phyloP scores from a whole-genome alignment of 768 basidiomycete species.

The Porpolomopsis calyptriformis region DNA sequence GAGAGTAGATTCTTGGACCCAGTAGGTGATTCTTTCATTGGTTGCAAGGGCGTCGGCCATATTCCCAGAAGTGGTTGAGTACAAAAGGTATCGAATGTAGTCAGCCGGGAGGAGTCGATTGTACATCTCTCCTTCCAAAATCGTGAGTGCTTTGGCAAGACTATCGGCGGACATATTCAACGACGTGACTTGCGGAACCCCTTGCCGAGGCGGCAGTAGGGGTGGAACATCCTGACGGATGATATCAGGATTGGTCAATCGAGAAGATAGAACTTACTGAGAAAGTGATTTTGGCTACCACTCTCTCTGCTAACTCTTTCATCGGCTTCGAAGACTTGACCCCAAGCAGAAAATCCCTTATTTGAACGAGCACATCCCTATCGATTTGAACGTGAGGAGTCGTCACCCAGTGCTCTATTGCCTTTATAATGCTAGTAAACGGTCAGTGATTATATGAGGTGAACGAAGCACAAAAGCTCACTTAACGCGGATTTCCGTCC shows the following conservation, averaged over 20 bases:
- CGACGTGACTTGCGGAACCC: conserved; percentile 20
- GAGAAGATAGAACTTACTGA: too few species aligned
- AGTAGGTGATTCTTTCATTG: conserved; percentile 31
- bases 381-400: conserved; percentile 21
- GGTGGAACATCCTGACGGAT: too few species aligned
- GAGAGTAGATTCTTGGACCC: conserved; percentile 31
- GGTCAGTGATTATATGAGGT: neutral
- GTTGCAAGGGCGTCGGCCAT: conserved; percentile 24
- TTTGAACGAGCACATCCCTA: conserved; percentile 23
- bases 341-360: conserved; percentile 25
- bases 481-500: conserved; percentile 27
- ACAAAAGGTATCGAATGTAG: conserved; percentile 30
- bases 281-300: conserved; percentile 21
- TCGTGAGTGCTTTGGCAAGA: conserved; percentile 33
- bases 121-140: conserved; percentile 35
- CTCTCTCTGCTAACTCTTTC: conserved; percentile 23
- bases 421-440: conserved; percentile 23
- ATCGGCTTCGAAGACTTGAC: conserved; percentile 22
- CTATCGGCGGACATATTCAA: conserved; percentile 28
- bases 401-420: conserved; percentile 29
- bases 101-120: conserved; percentile 29
- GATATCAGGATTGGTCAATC: too few species aligned
- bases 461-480: conserved; percentile 12
- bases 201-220: too few species aligned
- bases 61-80: conserved; percentile 20